Base-by-base conservation (phyloP, 441 rosid genomes). In the Omphalea diandra region DNA sequence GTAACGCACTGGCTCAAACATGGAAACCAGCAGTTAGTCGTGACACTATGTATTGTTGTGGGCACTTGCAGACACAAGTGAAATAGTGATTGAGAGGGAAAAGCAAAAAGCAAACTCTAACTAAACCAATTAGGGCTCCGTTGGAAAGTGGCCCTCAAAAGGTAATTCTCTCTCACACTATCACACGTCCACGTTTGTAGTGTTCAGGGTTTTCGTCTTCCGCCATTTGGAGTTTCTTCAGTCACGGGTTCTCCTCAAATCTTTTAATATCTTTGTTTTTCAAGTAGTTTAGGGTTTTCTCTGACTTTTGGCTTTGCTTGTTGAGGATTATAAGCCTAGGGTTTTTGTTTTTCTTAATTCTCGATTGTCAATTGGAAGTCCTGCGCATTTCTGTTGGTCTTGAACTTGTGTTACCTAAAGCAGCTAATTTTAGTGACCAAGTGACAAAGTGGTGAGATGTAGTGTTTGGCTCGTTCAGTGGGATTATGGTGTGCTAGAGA, bases 91-190 rank as follows among this genome's bases (percentile, higher is more conserved):
- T 18, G 81, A 59, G 64, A 69, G 65, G 63, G 54, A 53, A 65
- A 53, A 32, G 43, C n/a, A n/a, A 47, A 18, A 18, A 29, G 17
- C 6, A 15, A 35, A 15, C 50, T 29, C 0, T 18, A 43, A 35
- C 63, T 61, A n/a, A 33, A 65, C 57, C 77, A 79, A 80, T 71
- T 67, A 77, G 79, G 66, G 65, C 65, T 77, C 68, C 68, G 79
- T 71, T 78, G 79, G 83, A 79, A 76, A 79, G 67, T 80, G 70
- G 72, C 68, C 59, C 69, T 36, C 61, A 26, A 58, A 81, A 71
- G 70, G 73, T 74, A 61, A 71, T 69, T 14, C 65, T 50, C 56
- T 24, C 11, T 43, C 40, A 31, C n/a, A 8, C 2, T 4, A 32
- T 35, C 62, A n/a, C 55, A 17, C 65, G 10, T 56, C 75, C 41